phyloP scores from a whole-genome alignment of 805 yeast species.

The Pichia exigua region DNA sequence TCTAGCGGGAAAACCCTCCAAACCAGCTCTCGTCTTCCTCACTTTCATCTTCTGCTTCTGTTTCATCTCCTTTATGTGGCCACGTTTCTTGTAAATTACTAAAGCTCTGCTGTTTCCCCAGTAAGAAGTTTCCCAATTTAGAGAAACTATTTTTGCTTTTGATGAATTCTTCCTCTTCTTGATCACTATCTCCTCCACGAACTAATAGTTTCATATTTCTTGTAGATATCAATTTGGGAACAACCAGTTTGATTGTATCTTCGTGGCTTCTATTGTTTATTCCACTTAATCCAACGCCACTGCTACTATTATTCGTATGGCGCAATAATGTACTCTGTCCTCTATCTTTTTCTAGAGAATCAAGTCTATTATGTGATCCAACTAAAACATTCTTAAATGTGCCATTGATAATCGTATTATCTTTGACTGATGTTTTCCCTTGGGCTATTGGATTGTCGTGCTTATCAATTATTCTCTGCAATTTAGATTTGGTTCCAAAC shows the following conservation, averaged over 20 bases:
- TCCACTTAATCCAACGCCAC: background rate
- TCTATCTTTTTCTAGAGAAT: background rate
- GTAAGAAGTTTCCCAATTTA: background rate
- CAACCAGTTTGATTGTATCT: constrained; percentile 1
- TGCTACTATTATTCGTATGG: background rate
- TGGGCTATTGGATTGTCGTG: background rate
- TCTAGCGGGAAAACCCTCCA: constrained; percentile 12
- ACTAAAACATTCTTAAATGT: constrained; percentile 13
- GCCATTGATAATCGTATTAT: constrained; percentile 12
- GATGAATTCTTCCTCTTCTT: background rate
- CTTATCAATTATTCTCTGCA: background rate
- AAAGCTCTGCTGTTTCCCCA: background rate
- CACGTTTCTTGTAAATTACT: background rate
- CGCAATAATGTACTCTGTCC: background rate
- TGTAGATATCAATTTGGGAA: constrained; percentile 9
- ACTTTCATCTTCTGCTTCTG: background rate
- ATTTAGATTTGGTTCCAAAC: constrained; percentile 8
- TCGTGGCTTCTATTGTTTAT: background rate
- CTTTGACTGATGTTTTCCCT: background rate
- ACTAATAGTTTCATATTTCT: constrained; percentile 1
- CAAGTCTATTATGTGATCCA: constrained; percentile 7
- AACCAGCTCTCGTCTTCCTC: constrained; percentile 9
- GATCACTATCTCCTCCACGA: background rate
- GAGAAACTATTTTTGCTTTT: background rate
- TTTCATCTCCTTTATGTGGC: background rate